Evolutionary conservation across 495 filamentous ascomycete species (phyloP).

Genomic region (Terfezia boudieri): DNA sequence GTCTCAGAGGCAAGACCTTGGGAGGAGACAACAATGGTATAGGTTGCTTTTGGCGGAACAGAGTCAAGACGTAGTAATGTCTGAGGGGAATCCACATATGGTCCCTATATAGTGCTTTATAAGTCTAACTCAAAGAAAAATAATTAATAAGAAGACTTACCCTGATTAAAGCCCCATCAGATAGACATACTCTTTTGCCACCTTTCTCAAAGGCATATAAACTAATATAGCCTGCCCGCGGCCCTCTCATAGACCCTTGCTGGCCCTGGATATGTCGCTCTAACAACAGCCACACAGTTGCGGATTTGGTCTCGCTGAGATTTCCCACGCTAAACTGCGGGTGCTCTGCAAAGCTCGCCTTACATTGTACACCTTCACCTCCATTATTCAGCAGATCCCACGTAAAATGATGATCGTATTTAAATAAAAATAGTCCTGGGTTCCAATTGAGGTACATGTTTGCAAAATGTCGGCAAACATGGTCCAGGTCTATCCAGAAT

Average conservation of each 20-base stretch:
- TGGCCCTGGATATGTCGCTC: slow-evolving; percentile 48
- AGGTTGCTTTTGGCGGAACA: slow-evolving; percentile 32
- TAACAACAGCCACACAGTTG: slow-evolving; percentile 63
- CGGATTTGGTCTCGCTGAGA: slow-evolving; percentile 13
- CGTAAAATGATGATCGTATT: slow-evolving; percentile 71
- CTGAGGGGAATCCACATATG: slow-evolving; percentile 87
- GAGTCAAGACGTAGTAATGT: slow-evolving; percentile 53
- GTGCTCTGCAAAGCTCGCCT: slow-evolving; percentile 46
- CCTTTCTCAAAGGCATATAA: slow-evolving; percentile 51
- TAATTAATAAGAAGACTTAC: not conserved
- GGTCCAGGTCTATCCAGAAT: slow-evolving; percentile 80
- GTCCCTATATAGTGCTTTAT: slow-evolving; percentile 21
- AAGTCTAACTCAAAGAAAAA: not conserved
- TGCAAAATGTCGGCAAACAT: slow-evolving; percentile 73
- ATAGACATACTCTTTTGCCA: slow-evolving; percentile 53
- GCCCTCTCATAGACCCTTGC: slow-evolving; percentile 3
- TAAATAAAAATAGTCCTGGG: slow-evolving; percentile 53
- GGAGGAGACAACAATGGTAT: slow-evolving; percentile 62
- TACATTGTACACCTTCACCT: slow-evolving; percentile 16
- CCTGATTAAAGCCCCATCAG: slow-evolving; percentile 3
- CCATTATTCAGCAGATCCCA: slow-evolving; percentile 51
- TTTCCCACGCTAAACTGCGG: slow-evolving; percentile 60
- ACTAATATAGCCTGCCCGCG: slow-evolving; percentile 49
- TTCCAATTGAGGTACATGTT: slow-evolving; percentile 97
- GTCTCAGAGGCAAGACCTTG: slow-evolving; percentile 41